Conservation (phyloP, 2,329 filamentous ascomycete genomes). For the Trichothecium sympodiale region DNA sequence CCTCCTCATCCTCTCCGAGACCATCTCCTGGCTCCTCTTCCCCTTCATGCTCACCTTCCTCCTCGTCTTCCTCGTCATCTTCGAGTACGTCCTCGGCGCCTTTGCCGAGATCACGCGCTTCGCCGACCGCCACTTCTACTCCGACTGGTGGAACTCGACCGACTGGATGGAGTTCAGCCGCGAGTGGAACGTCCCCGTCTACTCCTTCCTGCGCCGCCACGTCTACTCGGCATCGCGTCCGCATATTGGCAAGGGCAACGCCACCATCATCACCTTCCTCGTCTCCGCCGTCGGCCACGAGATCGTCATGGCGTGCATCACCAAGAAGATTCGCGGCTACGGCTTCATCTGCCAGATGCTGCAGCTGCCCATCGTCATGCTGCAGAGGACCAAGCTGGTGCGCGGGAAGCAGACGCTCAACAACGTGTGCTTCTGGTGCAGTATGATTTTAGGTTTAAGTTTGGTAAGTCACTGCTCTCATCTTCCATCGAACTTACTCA, state of each 20-base stretch:
- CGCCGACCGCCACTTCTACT: slow-evolving; percentile 88
- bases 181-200: slow-evolving; percentile 97
- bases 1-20: slow-evolving; percentile 74
- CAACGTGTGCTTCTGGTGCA: slow-evolving; percentile 83
- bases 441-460: slow-evolving; percentile 78
- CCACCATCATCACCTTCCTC: slow-evolving; percentile 84
- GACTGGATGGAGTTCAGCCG: slow-evolving; percentile 94
- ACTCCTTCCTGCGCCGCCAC: slow-evolving; percentile 88
- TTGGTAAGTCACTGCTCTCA: slow-evolving; percentile 43
- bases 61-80: slow-evolving; percentile 94
- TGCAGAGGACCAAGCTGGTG: slow-evolving; percentile 74
- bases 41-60: slow-evolving; percentile 96
- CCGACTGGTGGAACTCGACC: slow-evolving; percentile 64
- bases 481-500: background rate
- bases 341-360: slow-evolving; percentile 94
- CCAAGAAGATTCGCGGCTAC: slow-evolving; percentile 90
- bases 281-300: slow-evolving; percentile 86
- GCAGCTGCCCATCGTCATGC: slow-evolving; percentile 86
- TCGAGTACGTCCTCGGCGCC: slow-evolving; percentile 90
- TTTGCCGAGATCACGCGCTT: slow-evolving; percentile 92
- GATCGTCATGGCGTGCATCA: slow-evolving; percentile 95
- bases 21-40: slow-evolving; percentile 83
- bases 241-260: slow-evolving; percentile 63
- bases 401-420: slow-evolving; percentile 68
- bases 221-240: slow-evolving; percentile 78